These are phyloP conservation scores for Zygosaccharomyces pseudobailii DNA, from an alignment of 1,139 yeast genomes.

Conservation along the genomic window DNA sequence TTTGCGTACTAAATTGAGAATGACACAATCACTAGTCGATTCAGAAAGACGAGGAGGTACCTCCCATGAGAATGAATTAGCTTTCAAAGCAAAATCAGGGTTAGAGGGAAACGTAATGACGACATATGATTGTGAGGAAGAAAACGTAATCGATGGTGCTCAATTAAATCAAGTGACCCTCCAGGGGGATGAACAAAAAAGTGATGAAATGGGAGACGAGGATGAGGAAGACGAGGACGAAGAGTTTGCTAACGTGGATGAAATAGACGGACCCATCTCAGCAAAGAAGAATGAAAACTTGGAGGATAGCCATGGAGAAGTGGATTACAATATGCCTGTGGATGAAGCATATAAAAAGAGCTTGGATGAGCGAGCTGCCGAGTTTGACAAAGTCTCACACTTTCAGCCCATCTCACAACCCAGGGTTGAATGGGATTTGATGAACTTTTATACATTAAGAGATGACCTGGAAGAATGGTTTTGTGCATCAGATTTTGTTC, in stretches of 20 bases:
- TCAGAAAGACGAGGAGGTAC: constrained; percentile 4
- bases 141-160: constrained; percentile 4
- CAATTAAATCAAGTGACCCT: constrained; percentile 8
- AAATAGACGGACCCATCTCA: constrained; percentile 34
- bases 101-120: constrained; percentile 14
- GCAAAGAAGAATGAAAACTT: constrained; percentile 12
- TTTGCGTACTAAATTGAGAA: constrained; percentile 22
- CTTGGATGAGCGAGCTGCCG: constrained; percentile 36
- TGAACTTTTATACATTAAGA: constrained; percentile 40
- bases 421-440: constrained; percentile 43
- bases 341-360: constrained; percentile 36
- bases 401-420: constrained; percentile 35
- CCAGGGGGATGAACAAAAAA: constrained; percentile 13
- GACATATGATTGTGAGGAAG: constrained; percentile 12
- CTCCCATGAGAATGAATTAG: constrained; percentile 3
- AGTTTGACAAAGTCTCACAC: constrained; percentile 23
- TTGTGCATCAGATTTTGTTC: constrained; percentile 43
- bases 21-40: constrained; percentile 7
- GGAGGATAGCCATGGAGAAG: constrained; percentile 8
- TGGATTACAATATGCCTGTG: constrained; percentile 36
- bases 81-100: constrained; percentile 13
- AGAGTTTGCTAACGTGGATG: constrained; percentile 35
- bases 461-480: constrained; percentile 66
- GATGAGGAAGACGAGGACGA: constrained; percentile 30
- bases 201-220: constrained; percentile 14